Percentiles rank a stretch among this genome's conserved stretches.
Conservation (phyloP, 768 basidiomycete genomes). For the Boletus insuetus region DNA sequence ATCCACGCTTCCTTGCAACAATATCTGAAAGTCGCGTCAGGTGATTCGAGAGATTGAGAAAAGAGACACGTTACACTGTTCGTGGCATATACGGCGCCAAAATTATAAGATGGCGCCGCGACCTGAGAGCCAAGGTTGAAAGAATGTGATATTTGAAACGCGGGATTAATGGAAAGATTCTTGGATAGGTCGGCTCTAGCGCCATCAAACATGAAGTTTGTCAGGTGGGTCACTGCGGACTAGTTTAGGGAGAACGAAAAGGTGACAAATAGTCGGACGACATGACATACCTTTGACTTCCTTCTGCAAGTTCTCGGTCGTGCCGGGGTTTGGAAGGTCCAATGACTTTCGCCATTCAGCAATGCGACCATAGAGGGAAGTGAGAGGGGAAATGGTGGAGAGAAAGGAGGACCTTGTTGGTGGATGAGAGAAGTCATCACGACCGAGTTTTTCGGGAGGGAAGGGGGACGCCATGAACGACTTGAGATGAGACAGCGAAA, state of each 20-base stretch:
- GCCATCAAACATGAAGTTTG: constrained; percentile 96
- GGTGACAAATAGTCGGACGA: constrained; percentile 3
- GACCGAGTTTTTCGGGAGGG: constrained; percentile 40
- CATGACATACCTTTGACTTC: constrained; percentile 80
- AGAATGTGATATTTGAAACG: constrained; percentile 97
- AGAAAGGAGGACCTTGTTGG: constrained; percentile 39
- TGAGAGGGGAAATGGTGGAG: constrained; percentile 49
- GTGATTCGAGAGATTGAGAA: constrained; percentile 15
- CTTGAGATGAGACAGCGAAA: constrained; percentile 1
- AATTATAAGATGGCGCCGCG: constrained; percentile 87
- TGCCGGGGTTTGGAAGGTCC: constrained; percentile 87
- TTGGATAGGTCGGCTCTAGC: constrained; percentile 95
- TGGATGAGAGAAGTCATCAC: constrained; percentile 34
- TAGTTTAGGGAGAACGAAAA: background rate
- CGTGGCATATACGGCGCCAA: constrained; percentile 90
- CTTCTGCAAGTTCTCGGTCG: constrained; percentile 88
- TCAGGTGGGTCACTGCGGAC: constrained; percentile 76
- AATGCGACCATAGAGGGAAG: constrained; percentile 68
- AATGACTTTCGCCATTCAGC: constrained; percentile 78
- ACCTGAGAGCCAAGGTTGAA: constrained; percentile 88
- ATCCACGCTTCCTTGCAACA: constrained; percentile 93
- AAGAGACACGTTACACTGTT: constrained; percentile 50
- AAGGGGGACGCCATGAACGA: constrained; percentile 45
- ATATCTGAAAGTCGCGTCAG: constrained; percentile 51
- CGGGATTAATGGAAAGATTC: constrained; percentile 87